A percentile compares a stretch with the other conserved stretches of the same genome.
Evolutionary conservation across 2,329 filamentous ascomycete species (phyloP).

Genomic region (Sclerotinia minor): DNA sequence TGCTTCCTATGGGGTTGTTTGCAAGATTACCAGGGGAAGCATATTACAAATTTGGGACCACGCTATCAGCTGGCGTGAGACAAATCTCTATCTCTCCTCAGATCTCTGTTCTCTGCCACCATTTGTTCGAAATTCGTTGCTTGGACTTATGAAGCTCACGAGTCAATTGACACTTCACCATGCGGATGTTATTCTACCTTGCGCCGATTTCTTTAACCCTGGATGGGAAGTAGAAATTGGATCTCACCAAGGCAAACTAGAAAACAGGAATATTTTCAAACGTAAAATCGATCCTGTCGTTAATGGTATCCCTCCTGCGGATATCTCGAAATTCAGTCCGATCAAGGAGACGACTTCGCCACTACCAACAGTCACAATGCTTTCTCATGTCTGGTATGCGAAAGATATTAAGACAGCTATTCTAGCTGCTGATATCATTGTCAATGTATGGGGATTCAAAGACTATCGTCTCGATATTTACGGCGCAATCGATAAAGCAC

Average conservation of each 20-base stretch:
- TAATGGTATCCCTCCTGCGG: conserved; percentile 57
- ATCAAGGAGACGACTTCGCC: conserved; percentile 59
- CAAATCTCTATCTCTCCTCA: conserved; percentile 44
- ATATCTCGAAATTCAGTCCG: conserved; percentile 58
- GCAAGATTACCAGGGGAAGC: conserved; percentile 60
- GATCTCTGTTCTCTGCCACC: conserved; percentile 35
- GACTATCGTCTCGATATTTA: conserved; percentile 65
- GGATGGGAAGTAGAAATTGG: conserved; percentile 64
- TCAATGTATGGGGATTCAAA: conserved; percentile 65
- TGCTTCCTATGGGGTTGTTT: conserved; percentile 60
- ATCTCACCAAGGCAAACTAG: conserved; percentile 56
- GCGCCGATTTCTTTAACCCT: conserved; percentile 62
- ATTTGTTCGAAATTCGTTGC: conserved; percentile 38
- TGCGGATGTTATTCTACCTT: conserved; percentile 60
- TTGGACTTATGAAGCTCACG: conserved; percentile 35
- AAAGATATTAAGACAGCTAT: conserved; percentile 67
- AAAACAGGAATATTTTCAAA: conserved; percentile 57
- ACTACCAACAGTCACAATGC: conserved; percentile 63
- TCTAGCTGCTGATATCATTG: conserved; percentile 63
- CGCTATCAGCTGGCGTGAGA: conserved; percentile 57
- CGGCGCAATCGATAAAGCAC: conserved; percentile 62
- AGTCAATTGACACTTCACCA: conserved; percentile 45
- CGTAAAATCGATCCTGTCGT: conserved; percentile 65
- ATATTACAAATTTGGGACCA: conserved; percentile 65
- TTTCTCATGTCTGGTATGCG: conserved; percentile 57